phyloP scores from a whole-genome alignment of 2,329 filamentous ascomycete genomes.

The Blumeria hordei region DNA sequence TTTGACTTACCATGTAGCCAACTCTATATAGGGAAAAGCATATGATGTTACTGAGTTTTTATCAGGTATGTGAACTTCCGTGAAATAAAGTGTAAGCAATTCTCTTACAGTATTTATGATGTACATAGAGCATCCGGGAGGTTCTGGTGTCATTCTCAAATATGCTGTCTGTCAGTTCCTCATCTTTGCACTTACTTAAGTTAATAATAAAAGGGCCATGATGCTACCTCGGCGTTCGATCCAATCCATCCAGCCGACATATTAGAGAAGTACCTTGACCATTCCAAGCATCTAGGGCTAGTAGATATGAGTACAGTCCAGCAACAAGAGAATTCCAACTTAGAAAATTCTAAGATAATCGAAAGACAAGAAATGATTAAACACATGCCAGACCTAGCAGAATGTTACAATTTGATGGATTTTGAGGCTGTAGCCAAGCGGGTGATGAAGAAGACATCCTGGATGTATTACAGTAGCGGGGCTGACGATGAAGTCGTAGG shows the following conservation, averaged over 20 bases:
- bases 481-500: constrained; percentile 70
- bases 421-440: constrained; percentile 80
- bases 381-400: constrained; percentile 54
- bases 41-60: constrained; percentile 82
- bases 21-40: constrained; percentile 35
- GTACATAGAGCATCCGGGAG: constrained; percentile 55
- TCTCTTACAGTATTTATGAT: neutral
- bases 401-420: constrained; percentile 86
- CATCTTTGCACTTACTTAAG: neutral
- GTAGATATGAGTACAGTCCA: constrained; percentile 70
- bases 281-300: constrained; percentile 66
- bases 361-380: constrained; percentile 51
- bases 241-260: constrained; percentile 80
- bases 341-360: constrained; percentile 43
- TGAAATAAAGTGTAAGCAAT: neutral
- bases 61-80: constrained; percentile 25
- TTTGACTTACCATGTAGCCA: constrained; percentile 4
- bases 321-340: constrained; percentile 10
- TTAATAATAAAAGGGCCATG: constrained; percentile 36
- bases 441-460: constrained; percentile 89
- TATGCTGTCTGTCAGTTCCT: constrained; percentile 37
- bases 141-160: constrained; percentile 81
- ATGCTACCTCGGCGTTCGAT: constrained; percentile 78
- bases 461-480: constrained; percentile 93
- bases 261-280: constrained; percentile 59